Conservation (phyloP, 1,139 yeast genomes). For the Pichia cactophila region DNA sequence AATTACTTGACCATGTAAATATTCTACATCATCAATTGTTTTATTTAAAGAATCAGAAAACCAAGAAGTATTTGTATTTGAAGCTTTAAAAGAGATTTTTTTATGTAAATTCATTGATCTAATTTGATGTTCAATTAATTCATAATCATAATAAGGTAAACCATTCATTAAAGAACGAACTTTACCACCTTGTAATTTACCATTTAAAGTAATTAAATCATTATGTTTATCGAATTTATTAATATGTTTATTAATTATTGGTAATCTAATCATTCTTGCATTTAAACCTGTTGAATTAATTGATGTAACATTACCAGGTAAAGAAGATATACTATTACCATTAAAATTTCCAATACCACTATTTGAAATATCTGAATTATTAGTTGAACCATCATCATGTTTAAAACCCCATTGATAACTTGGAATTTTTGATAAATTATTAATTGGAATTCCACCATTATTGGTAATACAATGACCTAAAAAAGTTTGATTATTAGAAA, state of each 20-base stretch:
- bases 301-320: constrained; percentile 19
- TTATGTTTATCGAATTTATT: constrained; percentile 6
- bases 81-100: constrained; percentile 14
- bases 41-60: constrained; percentile 21
- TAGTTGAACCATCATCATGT: constrained; percentile 19
- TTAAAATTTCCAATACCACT: constrained; percentile 18
- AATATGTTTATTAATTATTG: constrained; percentile 13
- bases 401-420: constrained; percentile 27
- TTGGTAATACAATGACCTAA: constrained; percentile 28
- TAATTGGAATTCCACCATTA: constrained; percentile 27
- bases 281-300: constrained; percentile 21
- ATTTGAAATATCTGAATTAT: constrained; percentile 14
- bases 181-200: constrained; percentile 11
- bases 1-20: constrained; percentile 29
- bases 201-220: constrained; percentile 2
- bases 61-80: constrained; percentile 20
- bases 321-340: constrained; percentile 21
- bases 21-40: constrained; percentile 28
- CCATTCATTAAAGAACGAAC: constrained; percentile 26
- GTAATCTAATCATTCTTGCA: constrained; percentile 23
- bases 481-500: constrained; percentile 11
- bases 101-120: constrained; percentile 19
- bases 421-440: constrained; percentile 26
- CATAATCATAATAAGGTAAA: constrained; percentile 25
- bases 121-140: constrained; percentile 20